Evolutionary conservation across 2,329 filamentous ascomycete genomes (phyloP).

Genomic region (Karstenula rhodostoma): DNA sequence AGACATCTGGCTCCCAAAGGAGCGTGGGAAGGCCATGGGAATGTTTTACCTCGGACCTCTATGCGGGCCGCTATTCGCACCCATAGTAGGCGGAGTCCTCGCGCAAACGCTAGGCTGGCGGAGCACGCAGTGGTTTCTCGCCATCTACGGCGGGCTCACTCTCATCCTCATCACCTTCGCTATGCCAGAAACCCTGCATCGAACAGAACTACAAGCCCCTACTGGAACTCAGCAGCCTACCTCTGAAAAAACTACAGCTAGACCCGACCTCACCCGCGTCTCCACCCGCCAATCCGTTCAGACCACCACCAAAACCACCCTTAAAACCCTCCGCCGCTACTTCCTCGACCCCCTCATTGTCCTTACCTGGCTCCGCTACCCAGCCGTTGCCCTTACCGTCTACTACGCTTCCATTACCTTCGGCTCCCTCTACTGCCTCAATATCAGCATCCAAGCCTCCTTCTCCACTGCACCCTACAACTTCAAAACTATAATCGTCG

Average conservation of each 20-base stretch:
- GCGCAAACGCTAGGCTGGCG: slow-evolving; percentile 38
- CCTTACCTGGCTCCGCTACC: slow-evolving; percentile 49
- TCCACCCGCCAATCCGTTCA: slow-evolving; percentile 47
- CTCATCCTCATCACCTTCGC: slow-evolving; percentile 34
- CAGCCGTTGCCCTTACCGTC: slow-evolving; percentile 49
- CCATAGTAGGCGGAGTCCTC: slow-evolving; percentile 42
- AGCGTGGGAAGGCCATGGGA: slow-evolving; percentile 43
- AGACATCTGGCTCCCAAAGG: slow-evolving; percentile 44
- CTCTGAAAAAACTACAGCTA: slow-evolving; percentile 17
- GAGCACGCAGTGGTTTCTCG: slow-evolving; percentile 46
- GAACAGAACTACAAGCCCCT: slow-evolving; percentile 15
- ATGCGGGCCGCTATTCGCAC: slow-evolving; percentile 41
- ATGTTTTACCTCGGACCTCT: slow-evolving; percentile 45
- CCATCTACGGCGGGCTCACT: slow-evolving; percentile 39
- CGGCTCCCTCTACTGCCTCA: slow-evolving; percentile 51
- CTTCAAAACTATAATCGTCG: slow-evolving; percentile 48
- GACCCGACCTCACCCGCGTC: slow-evolving; percentile 33
- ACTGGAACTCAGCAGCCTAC: slow-evolving; percentile 10
- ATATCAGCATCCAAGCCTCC: slow-evolving; percentile 49
- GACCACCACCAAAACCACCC: slow-evolving; percentile 39
- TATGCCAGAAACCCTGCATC: slow-evolving; percentile 38
- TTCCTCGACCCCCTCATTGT: slow-evolving; percentile 52
- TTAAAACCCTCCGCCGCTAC: slow-evolving; percentile 42
- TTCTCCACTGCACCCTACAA: slow-evolving; percentile 45
- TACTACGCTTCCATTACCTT: slow-evolving; percentile 53